Percentiles rank a stretch among this genome's conserved stretches.
Conservation (phyloP, 257 asterid genomes). For the Solanum piurae region DNA sequence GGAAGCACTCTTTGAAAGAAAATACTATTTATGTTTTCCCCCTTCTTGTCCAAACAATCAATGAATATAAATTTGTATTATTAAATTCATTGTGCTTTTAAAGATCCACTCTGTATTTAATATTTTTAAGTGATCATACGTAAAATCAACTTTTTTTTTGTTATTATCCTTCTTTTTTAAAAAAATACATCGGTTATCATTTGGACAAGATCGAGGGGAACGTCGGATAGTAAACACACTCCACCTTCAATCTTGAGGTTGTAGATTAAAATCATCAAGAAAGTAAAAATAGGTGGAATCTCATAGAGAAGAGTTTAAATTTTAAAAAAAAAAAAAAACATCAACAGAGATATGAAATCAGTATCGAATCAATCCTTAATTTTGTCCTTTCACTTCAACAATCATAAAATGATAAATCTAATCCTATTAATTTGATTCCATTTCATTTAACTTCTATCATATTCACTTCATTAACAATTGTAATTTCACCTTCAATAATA, state of each 20-base stretch:
- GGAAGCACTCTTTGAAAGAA: neutral
- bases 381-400: neutral
- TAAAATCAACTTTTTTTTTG: too few relatives aligned
- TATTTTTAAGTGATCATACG: too few relatives aligned
- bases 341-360: neutral
- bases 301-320: too few relatives aligned
- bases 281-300: too few relatives aligned
- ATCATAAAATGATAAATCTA: neutral
- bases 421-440: neutral
- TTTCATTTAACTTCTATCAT: neutral
- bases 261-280: neutral
- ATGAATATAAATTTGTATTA: neutral
- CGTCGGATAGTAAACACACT: too few relatives aligned
- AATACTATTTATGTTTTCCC: neutral
- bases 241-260: neutral
- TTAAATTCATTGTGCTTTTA: too few relatives aligned
- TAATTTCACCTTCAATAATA: neutral
- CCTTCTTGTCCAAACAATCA: neutral
- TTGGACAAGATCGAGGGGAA: too few relatives aligned
- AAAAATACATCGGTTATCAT: too few relatives aligned
- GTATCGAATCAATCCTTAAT: neutral
- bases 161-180: too few relatives aligned
- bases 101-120: accelerated
- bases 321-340: too few relatives aligned
- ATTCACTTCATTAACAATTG: neutral